Base-by-base conservation (phyloP, 305 asterid genomes). In the Fraxinus floribunda region DNA sequence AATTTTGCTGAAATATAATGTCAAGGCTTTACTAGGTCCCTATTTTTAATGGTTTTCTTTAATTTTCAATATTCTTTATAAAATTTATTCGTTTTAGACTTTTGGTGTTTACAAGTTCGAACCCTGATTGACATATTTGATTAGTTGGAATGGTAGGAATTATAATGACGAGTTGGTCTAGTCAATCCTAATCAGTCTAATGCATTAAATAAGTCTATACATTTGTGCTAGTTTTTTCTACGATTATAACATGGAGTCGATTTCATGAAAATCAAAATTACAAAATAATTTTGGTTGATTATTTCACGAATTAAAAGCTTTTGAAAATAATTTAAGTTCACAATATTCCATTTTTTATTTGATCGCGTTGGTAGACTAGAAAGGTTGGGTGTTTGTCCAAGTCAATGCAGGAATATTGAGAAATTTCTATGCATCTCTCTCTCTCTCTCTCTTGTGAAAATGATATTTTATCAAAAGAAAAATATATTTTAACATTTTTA, bases 351-450 rank as follows among this genome's bases (percentile, higher is more conserved):
- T 26, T 60, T 46, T 80, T 68, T 82, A 85, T 79, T 84, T 39
- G 41, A 77, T 77, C 87, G 85, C 87, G 86, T 85, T 90, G 79
- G 87, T 85, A 88, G 89, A 89, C 91, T 86, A 83, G 75, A 75
- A 83, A 82, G 77, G 76, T 71, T 11, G 85, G 90, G 91, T 87
- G 91, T 60, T 86, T 82, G 79, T 76, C 79, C 75, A 82, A 82
- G 85, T 79, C 79, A 71, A 26, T 30, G 3, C 49, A 86, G 83
- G 87, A 84, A 87, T 52, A 84, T 75, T 81, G 81, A 77, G 8
- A 34, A 60, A 83, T 83, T 78, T 70, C 83, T 30, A 34, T 46
- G n/a, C 0, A 30, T 76, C 78, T 15, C 11, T 57, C 26, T 57
- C 41, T 5, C 39, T 35, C 36, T 5, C 38, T 34, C 39, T 6